A percentile compares a stretch with the other conserved stretches of the same genome.
phyloP scores from a whole-genome alignment of 2,329 filamentous ascomycete species.

The Colletotrichum cordylinicola region DNA sequence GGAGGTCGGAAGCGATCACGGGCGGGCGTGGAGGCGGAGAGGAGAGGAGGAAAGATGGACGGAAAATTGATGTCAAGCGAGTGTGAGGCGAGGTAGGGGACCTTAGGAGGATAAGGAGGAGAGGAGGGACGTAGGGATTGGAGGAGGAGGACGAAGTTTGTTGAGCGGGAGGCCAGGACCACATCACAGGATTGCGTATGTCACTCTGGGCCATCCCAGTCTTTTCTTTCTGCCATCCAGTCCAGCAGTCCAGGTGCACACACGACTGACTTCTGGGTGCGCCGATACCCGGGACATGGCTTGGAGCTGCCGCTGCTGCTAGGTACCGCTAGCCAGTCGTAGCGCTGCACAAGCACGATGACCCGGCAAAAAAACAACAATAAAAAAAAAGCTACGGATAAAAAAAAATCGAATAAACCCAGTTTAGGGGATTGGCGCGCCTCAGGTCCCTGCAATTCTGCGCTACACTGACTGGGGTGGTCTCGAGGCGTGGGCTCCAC shows the following conservation, averaged over 20 bases:
- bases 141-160: neutral
- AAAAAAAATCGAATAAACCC: neutral
- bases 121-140: neutral
- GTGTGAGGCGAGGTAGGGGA: neutral
- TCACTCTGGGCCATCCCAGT: constrained; percentile 20
- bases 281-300: constrained; percentile 7
- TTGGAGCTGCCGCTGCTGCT: neutral
- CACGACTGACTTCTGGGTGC: neutral
- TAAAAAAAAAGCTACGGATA: neutral
- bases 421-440: constrained; percentile 12
- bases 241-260: neutral
- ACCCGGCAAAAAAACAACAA: neutral
- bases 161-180: neutral
- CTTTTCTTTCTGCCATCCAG: neutral
- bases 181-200: constrained; percentile 20
- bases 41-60: neutral
- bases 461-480: constrained; percentile 5
- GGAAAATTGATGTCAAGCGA: constrained; percentile 3
- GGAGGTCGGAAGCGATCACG: neutral
- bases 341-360: neutral
- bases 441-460: constrained; percentile 12
- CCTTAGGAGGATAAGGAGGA: neutral
- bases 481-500: neutral
- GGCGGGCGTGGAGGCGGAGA: neutral
- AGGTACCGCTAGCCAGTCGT: neutral